Percentiles rank a stretch among this genome's conserved stretches.
phyloP scores from a whole-genome alignment of 768 basidiomycete genomes.

The Suillus cothurnatus region DNA sequence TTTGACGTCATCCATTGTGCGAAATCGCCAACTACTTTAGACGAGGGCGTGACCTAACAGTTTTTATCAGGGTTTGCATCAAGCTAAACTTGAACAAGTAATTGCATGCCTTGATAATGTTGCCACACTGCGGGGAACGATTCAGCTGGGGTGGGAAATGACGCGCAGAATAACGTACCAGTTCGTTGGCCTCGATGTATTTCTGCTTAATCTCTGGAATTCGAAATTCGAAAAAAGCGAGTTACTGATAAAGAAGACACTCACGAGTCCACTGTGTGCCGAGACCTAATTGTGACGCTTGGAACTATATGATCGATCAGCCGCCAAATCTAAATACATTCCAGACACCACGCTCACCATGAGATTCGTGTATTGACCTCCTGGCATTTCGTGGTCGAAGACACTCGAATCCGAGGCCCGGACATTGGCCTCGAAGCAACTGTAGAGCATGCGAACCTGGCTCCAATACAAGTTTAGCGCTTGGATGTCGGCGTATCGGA shows the following conservation, averaged over 20 bases:
- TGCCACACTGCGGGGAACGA: constrained; percentile 70
- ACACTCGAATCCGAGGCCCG: constrained; percentile 97
- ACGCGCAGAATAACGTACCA: constrained; percentile 52
- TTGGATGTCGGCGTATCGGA: constrained; percentile 95
- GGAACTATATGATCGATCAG: constrained; percentile 66
- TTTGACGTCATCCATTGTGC: constrained; percentile 99
- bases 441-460: constrained; percentile 92
- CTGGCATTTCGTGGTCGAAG: constrained; percentile 99
- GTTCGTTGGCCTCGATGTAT: constrained; percentile 96
- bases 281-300: constrained; percentile 95
- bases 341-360: constrained; percentile 59
- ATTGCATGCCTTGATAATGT: constrained; percentile 78
- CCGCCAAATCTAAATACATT: not conserved
- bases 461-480: constrained; percentile 98
- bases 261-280: constrained; percentile 93
- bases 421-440: constrained; percentile 98
- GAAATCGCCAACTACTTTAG: constrained; percentile 98
- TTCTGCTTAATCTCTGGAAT: constrained; percentile 90
- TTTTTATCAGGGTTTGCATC: not conserved
- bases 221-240: constrained; percentile 9
- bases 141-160: constrained; percentile 14
- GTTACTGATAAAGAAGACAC: constrained; percentile 20
- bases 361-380: constrained; percentile 92
- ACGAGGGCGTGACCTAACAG: constrained; percentile 89
- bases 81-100: not conserved